These are phyloP conservation scores for Capsella rubella DNA, from an alignment of 441 rosid genomes.

Conservation along the genomic window DNA sequence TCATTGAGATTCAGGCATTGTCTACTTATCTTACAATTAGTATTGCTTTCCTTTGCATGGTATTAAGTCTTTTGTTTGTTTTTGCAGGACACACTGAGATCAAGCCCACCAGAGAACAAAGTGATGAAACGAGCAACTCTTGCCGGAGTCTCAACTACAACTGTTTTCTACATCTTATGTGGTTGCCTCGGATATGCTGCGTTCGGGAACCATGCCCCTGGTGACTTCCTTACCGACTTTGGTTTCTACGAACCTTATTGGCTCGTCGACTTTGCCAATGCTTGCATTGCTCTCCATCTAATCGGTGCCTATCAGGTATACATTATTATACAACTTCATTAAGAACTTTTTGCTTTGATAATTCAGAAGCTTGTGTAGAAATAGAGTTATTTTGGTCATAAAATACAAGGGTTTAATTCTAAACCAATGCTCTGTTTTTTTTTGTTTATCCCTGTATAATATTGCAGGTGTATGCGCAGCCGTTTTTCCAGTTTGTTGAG, in stretches of 20 bases:
- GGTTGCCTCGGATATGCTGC: conserved; percentile 69
- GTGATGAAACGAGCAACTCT: conserved; percentile 64
- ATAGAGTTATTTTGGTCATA: neutral
- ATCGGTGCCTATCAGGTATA: conserved; percentile 72
- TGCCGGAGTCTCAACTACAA: conserved; percentile 52
- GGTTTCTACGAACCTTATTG: conserved; percentile 69
- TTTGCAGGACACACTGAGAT: conserved; percentile 61
- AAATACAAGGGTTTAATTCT: neutral
- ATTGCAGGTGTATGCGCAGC: conserved; percentile 61
- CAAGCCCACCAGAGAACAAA: conserved; percentile 64
- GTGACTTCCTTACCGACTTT: conserved; percentile 67
- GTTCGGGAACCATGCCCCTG: conserved; percentile 63
- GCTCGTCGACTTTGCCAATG: conserved; percentile 67
- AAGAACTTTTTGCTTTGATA: neutral
- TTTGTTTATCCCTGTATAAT: neutral
- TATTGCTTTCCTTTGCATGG: neutral
- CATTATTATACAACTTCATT: neutral
- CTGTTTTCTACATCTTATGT: conserved; percentile 61
- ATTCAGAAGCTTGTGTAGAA: neutral
- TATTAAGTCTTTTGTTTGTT: neutral
- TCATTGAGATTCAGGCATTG: conserved; percentile 70
- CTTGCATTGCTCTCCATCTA: conserved; percentile 59
- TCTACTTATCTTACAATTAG: neutral
- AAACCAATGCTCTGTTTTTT: neutral
- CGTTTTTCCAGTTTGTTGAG: conserved; percentile 60